Percentiles rank a stretch among this genome's conserved stretches.
Conservation (phyloP, 1,284 basidiomycete genomes). For the Heimioporus retisporus region DNA sequence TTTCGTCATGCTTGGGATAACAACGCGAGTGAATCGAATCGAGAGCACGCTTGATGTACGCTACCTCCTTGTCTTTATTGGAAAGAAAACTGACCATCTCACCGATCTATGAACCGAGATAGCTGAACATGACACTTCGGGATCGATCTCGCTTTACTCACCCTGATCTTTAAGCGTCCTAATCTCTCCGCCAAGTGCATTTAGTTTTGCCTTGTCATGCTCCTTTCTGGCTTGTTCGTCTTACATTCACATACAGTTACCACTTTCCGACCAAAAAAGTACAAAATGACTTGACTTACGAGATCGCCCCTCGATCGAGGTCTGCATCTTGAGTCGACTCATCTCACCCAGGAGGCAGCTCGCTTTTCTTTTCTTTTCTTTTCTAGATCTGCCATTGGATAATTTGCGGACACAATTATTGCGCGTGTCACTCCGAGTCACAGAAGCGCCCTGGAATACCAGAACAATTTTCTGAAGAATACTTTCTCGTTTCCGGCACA, state of each 20-base stretch:
- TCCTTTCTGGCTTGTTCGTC: conserved; percentile 85
- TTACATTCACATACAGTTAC: conserved; percentile 48
- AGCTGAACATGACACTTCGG: conserved; percentile 9
- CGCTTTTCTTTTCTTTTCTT: too few relatives aligned
- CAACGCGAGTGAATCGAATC: conserved; percentile 89
- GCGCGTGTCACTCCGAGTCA: too few relatives aligned
- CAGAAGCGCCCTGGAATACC: conserved; percentile 62
- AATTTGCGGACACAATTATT: too few relatives aligned
- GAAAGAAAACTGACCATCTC: conserved; percentile 62
- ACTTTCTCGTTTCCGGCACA: conserved; percentile 25
- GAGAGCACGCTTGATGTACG: conserved; percentile 84
- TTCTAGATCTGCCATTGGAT: conserved; percentile 78
- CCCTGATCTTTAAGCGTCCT: conserved; percentile 77
- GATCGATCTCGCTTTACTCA: conserved; percentile 38
- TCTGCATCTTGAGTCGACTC: conserved; percentile 68
- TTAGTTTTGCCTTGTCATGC: conserved; percentile 80
- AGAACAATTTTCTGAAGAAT: conserved; percentile 50
- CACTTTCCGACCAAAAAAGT: conserved; percentile 9
- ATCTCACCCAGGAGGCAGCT: conserved; percentile 82
- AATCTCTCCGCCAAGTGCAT: conserved; percentile 82
- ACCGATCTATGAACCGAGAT: conserved; percentile 52
- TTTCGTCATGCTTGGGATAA: conserved; percentile 61
- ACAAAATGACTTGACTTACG: conserved; percentile 53
- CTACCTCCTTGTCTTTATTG: conserved; percentile 77
- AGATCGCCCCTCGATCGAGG: conserved; percentile 65